Percentiles rank a stretch among this genome's conserved stretches.
phyloP scores from a whole-genome alignment of 2,329 filamentous ascomycete species.

The Aspergillus flavus region DNA sequence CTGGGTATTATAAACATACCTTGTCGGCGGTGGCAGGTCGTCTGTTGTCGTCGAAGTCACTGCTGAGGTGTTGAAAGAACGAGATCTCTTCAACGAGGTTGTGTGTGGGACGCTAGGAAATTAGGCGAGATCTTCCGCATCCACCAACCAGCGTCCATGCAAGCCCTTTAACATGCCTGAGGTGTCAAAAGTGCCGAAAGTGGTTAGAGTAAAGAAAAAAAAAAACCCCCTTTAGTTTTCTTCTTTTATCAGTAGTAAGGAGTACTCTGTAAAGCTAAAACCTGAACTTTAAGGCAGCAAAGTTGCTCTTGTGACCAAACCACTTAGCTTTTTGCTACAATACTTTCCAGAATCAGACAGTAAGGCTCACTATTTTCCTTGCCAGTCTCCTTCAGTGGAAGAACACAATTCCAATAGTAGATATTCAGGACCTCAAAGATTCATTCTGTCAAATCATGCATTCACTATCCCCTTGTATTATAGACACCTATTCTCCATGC shows the following conservation, averaged over 20 bases:
- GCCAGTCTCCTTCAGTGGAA: not conserved
- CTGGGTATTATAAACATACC: constrained; percentile 35
- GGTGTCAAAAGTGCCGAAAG: constrained; percentile 3
- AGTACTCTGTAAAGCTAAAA: constrained; percentile 10
- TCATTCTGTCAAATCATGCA: not conserved
- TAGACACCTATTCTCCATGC: not conserved
- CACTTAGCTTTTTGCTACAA: too few species aligned
- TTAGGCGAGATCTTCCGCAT: constrained; percentile 38
- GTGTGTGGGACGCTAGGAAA: constrained; percentile 48
- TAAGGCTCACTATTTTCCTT: not conserved
- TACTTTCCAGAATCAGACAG: too few species aligned
- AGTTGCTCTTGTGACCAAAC: not conserved
- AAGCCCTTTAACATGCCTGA: constrained; percentile 12
- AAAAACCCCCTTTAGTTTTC: not conserved
- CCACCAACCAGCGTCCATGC: constrained; percentile 25
- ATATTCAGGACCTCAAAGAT: not conserved
- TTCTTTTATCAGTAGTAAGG: not conserved
- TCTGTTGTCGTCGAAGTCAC: constrained; percentile 48
- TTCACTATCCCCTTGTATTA: not conserved
- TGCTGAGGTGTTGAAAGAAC: constrained; percentile 39
- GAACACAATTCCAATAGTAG: not conserved
- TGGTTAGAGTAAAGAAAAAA: not conserved
- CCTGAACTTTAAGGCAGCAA: constrained; percentile 13
- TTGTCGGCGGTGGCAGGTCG: constrained; percentile 48
- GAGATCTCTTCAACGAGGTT: constrained; percentile 35